These are phyloP conservation scores for Huiozyma naganishii DNA, from an alignment of 805 yeast genomes.

Conservation along the genomic window DNA sequence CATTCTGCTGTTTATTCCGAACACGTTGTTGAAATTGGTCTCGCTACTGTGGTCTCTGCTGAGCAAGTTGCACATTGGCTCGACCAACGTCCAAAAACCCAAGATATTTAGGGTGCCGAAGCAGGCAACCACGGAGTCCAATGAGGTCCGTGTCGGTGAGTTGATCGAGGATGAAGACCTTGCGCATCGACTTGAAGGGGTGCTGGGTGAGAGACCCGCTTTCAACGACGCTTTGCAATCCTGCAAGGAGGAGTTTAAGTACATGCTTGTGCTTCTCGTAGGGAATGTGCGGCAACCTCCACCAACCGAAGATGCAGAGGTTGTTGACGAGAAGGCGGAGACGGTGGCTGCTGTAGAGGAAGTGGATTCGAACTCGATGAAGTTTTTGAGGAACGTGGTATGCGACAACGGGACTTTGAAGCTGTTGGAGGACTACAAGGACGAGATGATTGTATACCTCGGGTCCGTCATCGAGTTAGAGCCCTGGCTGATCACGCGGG, in stretches of 20 bases:
- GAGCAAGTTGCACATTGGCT: neutral
- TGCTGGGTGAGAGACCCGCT: slow-evolving; percentile 11
- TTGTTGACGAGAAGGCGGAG: neutral
- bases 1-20: slow-evolving; percentile 46
- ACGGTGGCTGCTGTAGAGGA: neutral
- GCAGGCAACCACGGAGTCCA: slow-evolving; percentile 9
- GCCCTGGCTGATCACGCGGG: slow-evolving; percentile 52
- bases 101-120: slow-evolving; percentile 14
- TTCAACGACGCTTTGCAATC: slow-evolving; percentile 35
- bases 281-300: slow-evolving; percentile 23
- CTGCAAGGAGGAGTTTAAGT: slow-evolving; percentile 35
- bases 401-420: slow-evolving; percentile 36
- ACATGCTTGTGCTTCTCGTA: slow-evolving; percentile 44
- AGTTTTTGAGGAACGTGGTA: slow-evolving; percentile 36
- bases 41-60: slow-evolving; percentile 5
- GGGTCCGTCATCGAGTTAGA: slow-evolving; percentile 57
- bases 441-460: slow-evolving; percentile 48
- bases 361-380: slow-evolving; percentile 25
- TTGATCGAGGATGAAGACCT: slow-evolving; percentile 5
- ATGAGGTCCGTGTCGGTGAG: slow-evolving; percentile 6
- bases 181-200: slow-evolving; percentile 5
- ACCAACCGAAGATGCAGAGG: slow-evolving; percentile 1
- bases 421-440: slow-evolving; percentile 24
- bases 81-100: slow-evolving; percentile 1
- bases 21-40: slow-evolving; percentile 24